phyloP scores from a whole-genome alignment of 202 grass and related monocot species.

The Zizania palustris region DNA sequence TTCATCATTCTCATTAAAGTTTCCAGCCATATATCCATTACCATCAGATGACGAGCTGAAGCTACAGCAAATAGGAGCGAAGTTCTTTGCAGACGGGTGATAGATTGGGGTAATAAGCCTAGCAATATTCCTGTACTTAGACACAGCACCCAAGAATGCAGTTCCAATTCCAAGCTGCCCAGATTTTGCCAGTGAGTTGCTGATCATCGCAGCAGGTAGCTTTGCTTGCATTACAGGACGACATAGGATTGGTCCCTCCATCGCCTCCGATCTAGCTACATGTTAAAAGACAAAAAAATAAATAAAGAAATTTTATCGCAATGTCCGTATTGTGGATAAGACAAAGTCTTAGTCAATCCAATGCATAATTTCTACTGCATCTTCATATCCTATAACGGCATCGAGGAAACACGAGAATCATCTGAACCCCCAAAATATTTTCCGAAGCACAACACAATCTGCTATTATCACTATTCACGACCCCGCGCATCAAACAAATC shows the following conservation, averaged over 20 bases:
- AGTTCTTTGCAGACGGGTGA: conserved; percentile 34
- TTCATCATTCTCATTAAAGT: conserved; percentile 78
- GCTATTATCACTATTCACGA: not conserved
- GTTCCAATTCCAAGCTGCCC: conserved; percentile 52
- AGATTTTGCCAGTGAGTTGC: conserved; percentile 47
- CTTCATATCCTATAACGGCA: not conserved
- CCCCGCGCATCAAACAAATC: not conserved
- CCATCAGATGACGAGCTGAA: conserved; percentile 85
- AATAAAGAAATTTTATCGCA: conserved; percentile 15
- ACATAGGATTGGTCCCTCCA: conserved; percentile 65
- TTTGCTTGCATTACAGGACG: conserved; percentile 57
- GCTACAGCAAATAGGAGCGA: conserved; percentile 51
- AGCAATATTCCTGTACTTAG: conserved; percentile 55
- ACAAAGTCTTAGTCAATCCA: conserved; percentile 9
- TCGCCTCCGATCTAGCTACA: conserved; percentile 54
- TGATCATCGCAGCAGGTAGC: conserved; percentile 47
- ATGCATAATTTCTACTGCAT: not conserved
- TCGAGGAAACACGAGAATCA: not conserved
- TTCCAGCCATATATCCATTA: conserved; percentile 81
- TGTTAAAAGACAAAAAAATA: conserved; percentile 26
- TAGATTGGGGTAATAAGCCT: conserved; percentile 45
- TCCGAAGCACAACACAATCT: not conserved
- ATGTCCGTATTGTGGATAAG: not conserved
- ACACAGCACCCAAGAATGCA: conserved; percentile 53
- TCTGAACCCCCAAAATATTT: not conserved